Conservation (phyloP, 495 filamentous ascomycete genomes). For the Melanomma pulvis-pyrius region DNA sequence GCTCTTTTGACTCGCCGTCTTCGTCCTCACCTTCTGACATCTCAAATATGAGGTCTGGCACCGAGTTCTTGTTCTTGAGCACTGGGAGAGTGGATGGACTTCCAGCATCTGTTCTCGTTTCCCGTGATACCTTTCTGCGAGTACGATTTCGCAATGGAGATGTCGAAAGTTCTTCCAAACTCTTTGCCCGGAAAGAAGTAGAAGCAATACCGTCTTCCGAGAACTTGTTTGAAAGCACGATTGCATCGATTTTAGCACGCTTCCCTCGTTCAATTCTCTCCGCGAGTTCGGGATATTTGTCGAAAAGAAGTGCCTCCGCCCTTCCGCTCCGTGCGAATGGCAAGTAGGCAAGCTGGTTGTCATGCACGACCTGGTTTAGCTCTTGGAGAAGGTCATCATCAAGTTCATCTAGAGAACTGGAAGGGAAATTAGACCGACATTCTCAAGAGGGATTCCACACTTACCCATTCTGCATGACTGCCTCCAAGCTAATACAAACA, state of each 20-base stretch:
- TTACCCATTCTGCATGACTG: slow-evolving; percentile 83
- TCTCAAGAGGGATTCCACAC: slow-evolving; percentile 27
- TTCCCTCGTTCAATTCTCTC: slow-evolving; percentile 57
- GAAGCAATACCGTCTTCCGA: slow-evolving; percentile 60
- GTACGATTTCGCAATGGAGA: slow-evolving; percentile 60
- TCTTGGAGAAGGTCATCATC: slow-evolving; percentile 79
- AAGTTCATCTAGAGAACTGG: slow-evolving; percentile 75
- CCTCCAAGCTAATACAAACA: slow-evolving; percentile 85
- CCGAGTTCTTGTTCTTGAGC: slow-evolving; percentile 66
- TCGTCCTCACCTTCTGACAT: slow-evolving; percentile 78
- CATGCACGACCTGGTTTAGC: slow-evolving; percentile 74
- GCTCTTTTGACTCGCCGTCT: not conserved
- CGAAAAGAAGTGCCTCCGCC: slow-evolving; percentile 68
- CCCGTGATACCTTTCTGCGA: slow-evolving; percentile 53
- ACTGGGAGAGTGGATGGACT: slow-evolving; percentile 53
- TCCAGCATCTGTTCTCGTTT: slow-evolving; percentile 45
- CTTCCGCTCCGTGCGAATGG: slow-evolving; percentile 75
- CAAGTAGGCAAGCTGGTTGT: slow-evolving; percentile 75
- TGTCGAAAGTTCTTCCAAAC: slow-evolving; percentile 58
- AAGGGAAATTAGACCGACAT: slow-evolving; percentile 29
- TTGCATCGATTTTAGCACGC: slow-evolving; percentile 60
- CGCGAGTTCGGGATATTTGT: slow-evolving; percentile 69
- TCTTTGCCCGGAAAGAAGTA: slow-evolving; percentile 53
- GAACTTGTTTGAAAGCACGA: slow-evolving; percentile 61
- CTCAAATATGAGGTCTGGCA: slow-evolving; percentile 83